Base-by-base conservation (phyloP, 2,329 filamentous ascomycete genomes). In the Cercospora sesami region DNA sequence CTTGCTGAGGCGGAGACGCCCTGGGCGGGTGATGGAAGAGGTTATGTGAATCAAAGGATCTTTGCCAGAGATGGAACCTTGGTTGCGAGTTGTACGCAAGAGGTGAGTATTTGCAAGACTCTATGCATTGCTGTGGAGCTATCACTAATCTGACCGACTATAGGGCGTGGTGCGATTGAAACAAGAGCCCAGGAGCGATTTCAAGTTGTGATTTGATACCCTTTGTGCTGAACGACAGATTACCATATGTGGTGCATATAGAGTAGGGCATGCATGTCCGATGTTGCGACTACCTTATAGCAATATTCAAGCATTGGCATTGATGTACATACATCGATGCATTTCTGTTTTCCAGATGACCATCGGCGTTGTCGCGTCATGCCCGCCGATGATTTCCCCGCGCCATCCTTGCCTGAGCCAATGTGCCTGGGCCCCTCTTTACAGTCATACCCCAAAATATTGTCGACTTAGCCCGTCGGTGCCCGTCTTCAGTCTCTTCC, bases 41-140 rank as follows among this genome's bases (percentile, higher is more conserved):
- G 91, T 0, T 83, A 94, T 18, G 92, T 94, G 48, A 86, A 86
- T 73, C 91, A 93, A 83, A 86, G 87, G 79, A 91, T 94, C 69
- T 94, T 89, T 77, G 85, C 86, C 28, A 83, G 82, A 72, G 89
- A 93, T 69, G 92, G 92, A 23, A 89, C 84, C 28, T 79, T 95
- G 79, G 81, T 95, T 75, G 92, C 91, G 28, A 94, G 88, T 33
- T 94, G 92, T 78, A 86, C 92, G 67, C 92, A 95, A 80, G 92
- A 95, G 86, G 91, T 83, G 73, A 72, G 74, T 73, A 30, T 18
- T 42, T n/a, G 39, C 23, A 31, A 12, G 9, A 14, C 5, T 21
- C 8, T 53, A n/a, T 51, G 55, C 51, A 23, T 14, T 30, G 5
- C 23, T 63, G 26, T 21, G 26, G 26, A 10, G 21, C 36, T 2